Conservation (phyloP, 345 rosid genomes). For the Gossypium thurberi region DNA sequence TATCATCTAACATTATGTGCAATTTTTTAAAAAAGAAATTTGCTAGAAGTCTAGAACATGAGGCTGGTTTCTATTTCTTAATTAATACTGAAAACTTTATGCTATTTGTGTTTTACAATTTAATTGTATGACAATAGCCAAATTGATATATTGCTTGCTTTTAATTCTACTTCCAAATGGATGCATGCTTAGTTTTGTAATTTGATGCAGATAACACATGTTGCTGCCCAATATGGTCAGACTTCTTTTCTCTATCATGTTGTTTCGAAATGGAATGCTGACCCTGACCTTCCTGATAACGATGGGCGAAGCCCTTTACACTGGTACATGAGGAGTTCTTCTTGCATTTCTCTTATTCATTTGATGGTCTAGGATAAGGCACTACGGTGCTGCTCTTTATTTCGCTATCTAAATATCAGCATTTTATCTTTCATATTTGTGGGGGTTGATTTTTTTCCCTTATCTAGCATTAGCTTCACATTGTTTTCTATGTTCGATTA, state of each 20-base stretch:
- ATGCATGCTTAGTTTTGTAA: slow-evolving; percentile 25
- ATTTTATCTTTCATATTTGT: not conserved
- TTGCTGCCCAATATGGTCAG: slow-evolving; percentile 98
- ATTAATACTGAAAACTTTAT: not conserved
- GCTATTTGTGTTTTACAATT: slow-evolving; percentile 7
- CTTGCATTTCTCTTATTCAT: not conserved
- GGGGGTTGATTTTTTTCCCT: not conserved
- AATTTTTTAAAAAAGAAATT: not conserved
- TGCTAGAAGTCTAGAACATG: slow-evolving; percentile 1
- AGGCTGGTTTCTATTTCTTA: not conserved
- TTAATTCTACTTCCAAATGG: slow-evolving; percentile 6
- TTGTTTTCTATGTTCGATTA: not conserved
- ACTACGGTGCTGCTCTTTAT: not conserved
- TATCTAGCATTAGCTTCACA: not conserved
- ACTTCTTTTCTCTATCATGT: slow-evolving; percentile 85
- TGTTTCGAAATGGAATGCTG: slow-evolving; percentile 98
- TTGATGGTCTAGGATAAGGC: not conserved
- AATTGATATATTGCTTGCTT: not conserved
- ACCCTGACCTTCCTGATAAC: slow-evolving; percentile 91
- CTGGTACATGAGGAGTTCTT: slow-evolving; percentile 49
- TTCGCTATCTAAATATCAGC: not conserved
- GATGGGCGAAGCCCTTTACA: slow-evolving; percentile 97
- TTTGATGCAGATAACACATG: slow-evolving; percentile 74
- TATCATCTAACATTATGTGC: not conserved
- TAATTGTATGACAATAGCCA: not conserved